Evolutionary conservation across 2,329 filamentous ascomycete genomes (phyloP).

Genomic region (Nothomitra cinnamomea): DNA sequence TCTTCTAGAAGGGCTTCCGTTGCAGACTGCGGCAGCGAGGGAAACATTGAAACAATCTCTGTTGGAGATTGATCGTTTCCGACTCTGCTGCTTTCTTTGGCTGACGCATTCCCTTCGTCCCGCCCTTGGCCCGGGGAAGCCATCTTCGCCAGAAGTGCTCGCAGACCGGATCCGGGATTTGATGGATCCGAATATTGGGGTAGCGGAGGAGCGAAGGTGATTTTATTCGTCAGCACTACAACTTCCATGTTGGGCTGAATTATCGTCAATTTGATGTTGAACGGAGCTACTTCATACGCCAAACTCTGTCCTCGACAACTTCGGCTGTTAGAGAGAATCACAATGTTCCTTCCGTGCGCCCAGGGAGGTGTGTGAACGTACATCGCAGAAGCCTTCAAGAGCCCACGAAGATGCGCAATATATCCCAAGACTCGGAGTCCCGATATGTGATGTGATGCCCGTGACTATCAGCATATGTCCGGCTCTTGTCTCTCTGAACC

Average conservation of each 20-base stretch:
- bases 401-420: conserved; percentile 91
- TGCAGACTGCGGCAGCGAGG: conserved; percentile 49
- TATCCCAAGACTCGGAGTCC: conserved; percentile 77
- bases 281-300: conserved; percentile 86
- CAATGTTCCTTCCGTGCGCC: too few species aligned
- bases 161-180: conserved; percentile 62
- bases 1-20: conserved; percentile 65
- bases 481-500: conserved; percentile 60
- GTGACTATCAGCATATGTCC: conserved; percentile 85
- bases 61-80: neutral
- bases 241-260: conserved; percentile 94
- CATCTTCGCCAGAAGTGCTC: conserved; percentile 49
- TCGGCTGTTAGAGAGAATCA: neutral
- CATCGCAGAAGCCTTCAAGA: conserved; percentile 84
- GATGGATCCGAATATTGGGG: conserved; percentile 48
- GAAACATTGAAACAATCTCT: conserved; percentile 44
- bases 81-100: conserved; percentile 7
- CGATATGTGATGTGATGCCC: conserved; percentile 69
- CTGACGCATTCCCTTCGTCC: neutral
- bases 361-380: conserved; percentile 22
- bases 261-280: conserved; percentile 92
- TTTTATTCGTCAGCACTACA: conserved; percentile 67
- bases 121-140: neutral
- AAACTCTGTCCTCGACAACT: conserved; percentile 34
- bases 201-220: conserved; percentile 68